phyloP scores from a whole-genome alignment of 176 grass and related monocot genomes.

The Zea mays region DNA sequence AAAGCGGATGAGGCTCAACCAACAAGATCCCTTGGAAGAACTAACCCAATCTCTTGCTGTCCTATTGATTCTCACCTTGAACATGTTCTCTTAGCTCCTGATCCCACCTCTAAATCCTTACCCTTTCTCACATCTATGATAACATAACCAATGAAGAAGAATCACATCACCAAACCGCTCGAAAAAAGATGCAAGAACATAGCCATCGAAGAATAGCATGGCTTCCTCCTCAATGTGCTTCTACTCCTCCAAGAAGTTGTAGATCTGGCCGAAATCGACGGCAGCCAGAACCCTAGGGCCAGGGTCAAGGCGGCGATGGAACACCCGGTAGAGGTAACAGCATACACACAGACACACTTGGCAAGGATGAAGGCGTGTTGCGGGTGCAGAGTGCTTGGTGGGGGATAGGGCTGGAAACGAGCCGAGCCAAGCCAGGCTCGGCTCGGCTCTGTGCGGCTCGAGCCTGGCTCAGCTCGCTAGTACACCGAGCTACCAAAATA shows the following conservation, averaged over 20 bases:
- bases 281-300: too few species aligned
- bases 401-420: too few species aligned
- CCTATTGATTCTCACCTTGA: constrained; percentile 20
- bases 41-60: not conserved
- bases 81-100: not conserved
- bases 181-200: constrained; percentile 12
- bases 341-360: too few species aligned
- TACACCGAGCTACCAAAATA: too few species aligned
- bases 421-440: too few species aligned
- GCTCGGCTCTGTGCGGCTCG: too few species aligned
- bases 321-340: too few species aligned
- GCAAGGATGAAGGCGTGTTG: too few species aligned
- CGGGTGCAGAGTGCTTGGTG: too few species aligned
- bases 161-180: constrained; percentile 7
- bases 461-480: too few species aligned
- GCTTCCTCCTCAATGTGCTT: constrained; percentile 26
- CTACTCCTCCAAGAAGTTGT: not conserved
- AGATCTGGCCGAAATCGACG: too few species aligned
- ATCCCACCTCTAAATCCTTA: not conserved
- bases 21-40: not conserved
- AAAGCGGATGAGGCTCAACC: not conserved
- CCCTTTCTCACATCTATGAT: not conserved
- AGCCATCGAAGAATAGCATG: not conserved
- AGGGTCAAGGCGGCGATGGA: too few species aligned
- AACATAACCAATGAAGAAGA: not conserved